Base-by-base conservation (phyloP, 1,139 yeast genomes). In the Hansenula lynferdii region DNA sequence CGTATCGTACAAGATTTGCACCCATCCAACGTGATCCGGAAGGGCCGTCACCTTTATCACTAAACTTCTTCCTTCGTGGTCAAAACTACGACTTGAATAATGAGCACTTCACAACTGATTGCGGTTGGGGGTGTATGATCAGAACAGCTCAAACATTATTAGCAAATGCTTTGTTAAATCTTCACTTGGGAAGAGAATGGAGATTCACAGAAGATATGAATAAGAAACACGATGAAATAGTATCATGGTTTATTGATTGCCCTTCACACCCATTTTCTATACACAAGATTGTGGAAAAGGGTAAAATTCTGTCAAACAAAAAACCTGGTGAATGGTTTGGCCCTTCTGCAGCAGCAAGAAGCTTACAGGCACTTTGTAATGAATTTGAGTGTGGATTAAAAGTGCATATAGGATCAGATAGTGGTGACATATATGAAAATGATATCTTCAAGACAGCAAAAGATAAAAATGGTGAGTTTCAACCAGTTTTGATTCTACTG, bases 91-190 rank as follows among this genome's bases (percentile, higher is more conserved):
- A 68, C 33, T 34, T 54, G 8, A 34, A 66, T 35, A 40, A 35
- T 7, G 77, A 77, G 28, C 72, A 81, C 35, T 92, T 89, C 60
- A 80, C 87, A 9, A 77, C 95, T 2, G 99, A 92, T 60, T 87
- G 87, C 3, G 99, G 99, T 1, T 92, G 98, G 98, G 99, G 99
- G 0, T 92, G 99, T 59, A 92, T 92, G 99, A 89, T 92, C 35
- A 69, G 99, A 41, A 90, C 98, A 0, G 85, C 94, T 8, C 99
- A 92, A 60, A 74, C 85, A n/a, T 65, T 92, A 45, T 64, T 94
- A 40, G 97, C 96, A 6, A 92, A 89, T 56, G 71, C 96, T 0
- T 58, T 85, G 32, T 58, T 75, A 40, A 57, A 62, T 35, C 51
- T 75, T 5, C 54, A 60, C 8, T 49, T 72, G 14, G 83, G 81